A percentile compares a stretch with the other conserved stretches of the same genome.
These are phyloP conservation scores for Styphnolobium japonicum DNA, from an alignment of 306 rosid species.

Conservation along the genomic window DNA sequence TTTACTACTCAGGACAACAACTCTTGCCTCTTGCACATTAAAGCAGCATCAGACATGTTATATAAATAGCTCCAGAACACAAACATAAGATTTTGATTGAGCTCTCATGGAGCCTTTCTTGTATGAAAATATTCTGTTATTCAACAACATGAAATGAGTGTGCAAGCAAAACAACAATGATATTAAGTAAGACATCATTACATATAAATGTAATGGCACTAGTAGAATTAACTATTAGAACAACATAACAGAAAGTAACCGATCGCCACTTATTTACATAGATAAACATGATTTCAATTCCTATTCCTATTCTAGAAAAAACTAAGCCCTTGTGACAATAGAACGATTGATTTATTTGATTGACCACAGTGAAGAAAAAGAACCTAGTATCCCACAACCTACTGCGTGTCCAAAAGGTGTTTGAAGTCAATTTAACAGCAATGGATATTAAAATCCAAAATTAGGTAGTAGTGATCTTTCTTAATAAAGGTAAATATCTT, in stretches of 20 bases:
- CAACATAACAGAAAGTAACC: not conserved
- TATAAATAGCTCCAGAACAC: not conserved
- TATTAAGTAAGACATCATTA: too few relatives aligned
- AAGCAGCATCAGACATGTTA: not conserved
- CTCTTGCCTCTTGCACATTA: not conserved
- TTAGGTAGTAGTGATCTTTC: not conserved
- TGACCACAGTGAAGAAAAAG: not conserved
- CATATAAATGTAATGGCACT: not conserved
- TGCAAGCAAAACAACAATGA: too few relatives aligned
- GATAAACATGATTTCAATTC: not conserved
- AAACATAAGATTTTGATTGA: not conserved
- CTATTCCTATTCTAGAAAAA: too few relatives aligned
- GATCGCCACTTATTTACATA: not conserved
- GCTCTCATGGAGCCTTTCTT: not conserved
- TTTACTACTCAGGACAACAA: not conserved
- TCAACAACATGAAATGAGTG: not conserved
- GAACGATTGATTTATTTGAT: not conserved
- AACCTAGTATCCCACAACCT: not conserved
- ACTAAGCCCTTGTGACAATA: not conserved
- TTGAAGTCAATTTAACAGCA: not conserved
- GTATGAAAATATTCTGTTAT: not conserved
- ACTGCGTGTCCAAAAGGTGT: not conserved
- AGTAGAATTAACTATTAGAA: not conserved
- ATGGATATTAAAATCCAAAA: not conserved
- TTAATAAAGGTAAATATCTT: not conserved